Percentiles rank a stretch among this genome's conserved stretches.
phyloP scores from a whole-genome alignment of 2,329 filamentous ascomycete genomes.

The Cytospora leucostoma region DNA sequence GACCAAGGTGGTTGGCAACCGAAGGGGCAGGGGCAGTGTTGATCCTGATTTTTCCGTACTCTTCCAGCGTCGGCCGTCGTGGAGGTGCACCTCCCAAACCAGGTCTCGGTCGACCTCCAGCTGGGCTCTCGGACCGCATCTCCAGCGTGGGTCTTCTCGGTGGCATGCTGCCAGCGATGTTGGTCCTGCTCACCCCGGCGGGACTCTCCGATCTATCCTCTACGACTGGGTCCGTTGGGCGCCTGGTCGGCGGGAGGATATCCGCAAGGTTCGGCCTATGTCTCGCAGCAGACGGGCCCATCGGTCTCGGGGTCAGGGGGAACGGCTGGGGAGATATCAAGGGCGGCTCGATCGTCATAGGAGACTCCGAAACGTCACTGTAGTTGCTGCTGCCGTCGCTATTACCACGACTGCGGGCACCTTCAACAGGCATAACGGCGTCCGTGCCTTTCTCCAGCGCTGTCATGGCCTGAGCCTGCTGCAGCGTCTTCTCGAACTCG shows the following conservation, averaged over 20 bases:
- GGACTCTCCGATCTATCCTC: conserved; percentile 9
- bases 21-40: conserved; percentile 4
- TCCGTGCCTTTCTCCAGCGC: conserved; percentile 20
- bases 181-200: conserved; percentile 5
- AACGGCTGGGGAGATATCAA: conserved; percentile 26
- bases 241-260: background rate
- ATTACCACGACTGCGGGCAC: conserved; percentile 21
- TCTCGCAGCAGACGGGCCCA: conserved; percentile 2
- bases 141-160: background rate
- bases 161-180: background rate
- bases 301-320: conserved; percentile 22
- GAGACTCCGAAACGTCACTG: conserved; percentile 24
- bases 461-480: conserved; percentile 34
- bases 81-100: conserved; percentile 1
- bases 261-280: conserved; percentile 1
- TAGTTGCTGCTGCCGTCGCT: conserved; percentile 28
- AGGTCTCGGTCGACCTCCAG: conserved; percentile 5
- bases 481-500: conserved; percentile 39
- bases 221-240: background rate
- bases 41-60: conserved; percentile 9
- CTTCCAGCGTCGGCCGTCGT: conserved; percentile 15
- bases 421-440: background rate
- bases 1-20: background rate
- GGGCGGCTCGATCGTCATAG: conserved; percentile 24
- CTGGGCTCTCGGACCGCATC: conserved; percentile 7